A percentile compares a stretch with the other conserved stretches of the same genome.
Evolutionary conservation across 2,329 filamentous ascomycete genomes (phyloP).

Genomic region (Verticillium isaacii): DNA sequence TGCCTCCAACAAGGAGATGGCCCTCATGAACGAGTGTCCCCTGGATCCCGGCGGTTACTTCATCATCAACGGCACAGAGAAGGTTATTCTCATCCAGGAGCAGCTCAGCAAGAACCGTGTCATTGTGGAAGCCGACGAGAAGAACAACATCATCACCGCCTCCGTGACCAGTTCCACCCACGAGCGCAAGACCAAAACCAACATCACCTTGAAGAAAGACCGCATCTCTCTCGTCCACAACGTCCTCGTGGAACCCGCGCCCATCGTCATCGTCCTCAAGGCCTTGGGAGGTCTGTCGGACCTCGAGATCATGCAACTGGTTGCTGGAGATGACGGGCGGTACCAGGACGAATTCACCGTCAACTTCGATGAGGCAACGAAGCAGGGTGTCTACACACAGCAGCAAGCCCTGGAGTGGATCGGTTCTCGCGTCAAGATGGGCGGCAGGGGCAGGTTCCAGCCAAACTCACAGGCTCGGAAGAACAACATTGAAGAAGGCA

Average conservation of each 20-base stretch:
- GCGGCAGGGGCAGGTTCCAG: slow-evolving; percentile 56
- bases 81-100: slow-evolving; percentile 97
- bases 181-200: slow-evolving; percentile 96
- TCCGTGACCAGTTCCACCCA: slow-evolving; percentile 98
- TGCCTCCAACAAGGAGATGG: slow-evolving; percentile 85
- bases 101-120: slow-evolving; percentile 99
- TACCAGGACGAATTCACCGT: slow-evolving; percentile 95
- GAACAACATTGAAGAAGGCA: slow-evolving; percentile 83
- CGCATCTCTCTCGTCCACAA: slow-evolving; percentile 88
- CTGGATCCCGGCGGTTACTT: slow-evolving; percentile 97
- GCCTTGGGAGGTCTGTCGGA: slow-evolving; percentile 92
- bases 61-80: slow-evolving; percentile 95
- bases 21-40: slow-evolving; percentile 88
- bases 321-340: slow-evolving; percentile 77
- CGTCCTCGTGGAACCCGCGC: slow-evolving; percentile 87
- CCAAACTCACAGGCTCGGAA: slow-evolving; percentile 50
- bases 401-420: slow-evolving; percentile 95
- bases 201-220: slow-evolving; percentile 91
- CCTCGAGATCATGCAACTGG: slow-evolving; percentile 87
- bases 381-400: slow-evolving; percentile 82
- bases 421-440: slow-evolving; percentile 82
- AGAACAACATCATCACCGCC: slow-evolving; percentile 90
- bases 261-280: slow-evolving; percentile 88
- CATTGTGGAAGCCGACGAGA: slow-evolving; percentile 88
- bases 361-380: slow-evolving; percentile 90